phyloP scores from a whole-genome alignment of 768 basidiomycete species.

The Phanerochaete carnosa region DNA sequence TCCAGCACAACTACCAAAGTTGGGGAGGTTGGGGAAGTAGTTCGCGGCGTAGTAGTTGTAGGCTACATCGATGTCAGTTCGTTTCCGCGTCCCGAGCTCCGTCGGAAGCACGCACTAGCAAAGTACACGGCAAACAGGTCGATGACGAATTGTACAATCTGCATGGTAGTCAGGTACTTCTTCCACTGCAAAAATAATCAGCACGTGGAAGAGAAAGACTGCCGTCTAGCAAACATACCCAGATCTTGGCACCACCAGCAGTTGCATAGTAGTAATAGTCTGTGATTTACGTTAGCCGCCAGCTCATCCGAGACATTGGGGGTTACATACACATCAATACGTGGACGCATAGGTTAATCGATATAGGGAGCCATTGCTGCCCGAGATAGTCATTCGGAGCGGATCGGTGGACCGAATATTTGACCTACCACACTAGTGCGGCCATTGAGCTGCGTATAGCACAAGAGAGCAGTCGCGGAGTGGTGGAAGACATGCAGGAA shows the following conservation, averaged over 20 bases:
- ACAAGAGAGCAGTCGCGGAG: constrained; percentile 93
- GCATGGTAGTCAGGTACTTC: constrained; percentile 94
- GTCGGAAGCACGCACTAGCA: constrained; percentile 66
- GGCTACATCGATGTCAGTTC: constrained; percentile 32
- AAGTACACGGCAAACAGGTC: constrained; percentile 92
- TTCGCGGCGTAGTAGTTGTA: constrained; percentile 82
- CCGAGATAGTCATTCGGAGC: background rate
- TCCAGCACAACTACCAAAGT: constrained; percentile 80
- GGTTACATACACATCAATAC: constrained; percentile 89
- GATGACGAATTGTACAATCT: constrained; percentile 94
- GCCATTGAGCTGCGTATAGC: constrained; percentile 93
- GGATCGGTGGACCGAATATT: background rate
- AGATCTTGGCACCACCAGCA: constrained; percentile 93
- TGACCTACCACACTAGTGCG: constrained; percentile 84
- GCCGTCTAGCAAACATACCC: constrained; percentile 52
- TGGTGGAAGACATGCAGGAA: constrained; percentile 99
- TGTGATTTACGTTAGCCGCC: constrained; percentile 27
- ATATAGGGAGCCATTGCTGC: constrained; percentile 97
- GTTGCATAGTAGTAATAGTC: constrained; percentile 99
- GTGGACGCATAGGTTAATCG: constrained; percentile 88
- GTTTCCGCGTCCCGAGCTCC: background rate
- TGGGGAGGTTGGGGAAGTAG: constrained; percentile 60
- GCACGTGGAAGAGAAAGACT: background rate
- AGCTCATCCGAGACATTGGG: background rate
- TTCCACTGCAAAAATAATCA: constrained; percentile 76